Conservation (phyloP, 108 stramenopile genomes). For the Nannochloropsis oceanica region DNA sequence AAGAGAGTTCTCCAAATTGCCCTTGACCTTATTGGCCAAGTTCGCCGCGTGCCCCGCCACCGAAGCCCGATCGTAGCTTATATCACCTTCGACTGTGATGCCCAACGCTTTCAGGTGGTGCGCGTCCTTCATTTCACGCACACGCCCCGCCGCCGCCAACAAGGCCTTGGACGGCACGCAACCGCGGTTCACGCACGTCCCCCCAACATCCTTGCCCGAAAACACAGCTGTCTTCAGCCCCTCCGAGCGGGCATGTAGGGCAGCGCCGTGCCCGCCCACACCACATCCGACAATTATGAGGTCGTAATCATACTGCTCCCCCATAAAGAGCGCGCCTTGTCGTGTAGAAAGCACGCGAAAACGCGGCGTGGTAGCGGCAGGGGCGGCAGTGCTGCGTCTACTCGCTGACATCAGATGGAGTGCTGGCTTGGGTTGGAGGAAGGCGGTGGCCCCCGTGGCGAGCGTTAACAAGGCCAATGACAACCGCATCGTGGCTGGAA, state of each 20-base stretch:
- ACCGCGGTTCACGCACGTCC: constrained; percentile 96
- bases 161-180: constrained; percentile 96
- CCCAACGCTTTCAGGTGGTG: constrained; percentile 51
- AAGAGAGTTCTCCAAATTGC: constrained; percentile 69
- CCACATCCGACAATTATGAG: constrained; percentile 69
- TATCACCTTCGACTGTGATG: constrained; percentile 60
- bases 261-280: constrained; percentile 98
- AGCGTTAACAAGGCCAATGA: neutral
- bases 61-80: constrained; percentile 64
- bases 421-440: neutral
- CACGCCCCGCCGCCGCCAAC: constrained; percentile 81
- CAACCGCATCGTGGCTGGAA: neutral
- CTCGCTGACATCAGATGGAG: neutral
- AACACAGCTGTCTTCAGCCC: constrained; percentile 78
- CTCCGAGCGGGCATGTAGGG: constrained; percentile 71
- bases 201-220: constrained; percentile 80
- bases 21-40: constrained; percentile 75
- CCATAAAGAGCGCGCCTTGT: neutral
- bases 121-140: constrained; percentile 73
- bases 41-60: constrained; percentile 89
- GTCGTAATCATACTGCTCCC: constrained; percentile 23
- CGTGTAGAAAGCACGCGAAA: neutral
- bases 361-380: neutral
- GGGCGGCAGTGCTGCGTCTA: neutral
- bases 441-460: neutral